Percentiles rank a stretch among this genome's conserved stretches.
These are phyloP conservation scores for Plasmodium relictum DNA, from an alignment of 169 alveolate genomes.

Conservation along the genomic window DNA sequence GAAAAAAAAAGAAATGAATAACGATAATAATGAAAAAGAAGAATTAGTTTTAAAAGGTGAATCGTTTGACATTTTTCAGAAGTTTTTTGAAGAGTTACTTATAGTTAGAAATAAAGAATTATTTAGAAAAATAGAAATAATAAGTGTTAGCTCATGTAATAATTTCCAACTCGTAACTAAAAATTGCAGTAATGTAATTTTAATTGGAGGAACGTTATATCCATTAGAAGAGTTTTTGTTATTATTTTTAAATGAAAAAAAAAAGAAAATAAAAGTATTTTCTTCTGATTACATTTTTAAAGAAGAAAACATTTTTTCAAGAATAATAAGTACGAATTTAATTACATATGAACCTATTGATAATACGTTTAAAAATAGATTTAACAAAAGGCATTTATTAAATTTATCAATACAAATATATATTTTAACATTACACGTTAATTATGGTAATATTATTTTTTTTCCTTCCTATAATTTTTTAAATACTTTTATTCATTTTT, in stretches of 20 bases:
- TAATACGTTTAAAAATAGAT: conserved; percentile 81
- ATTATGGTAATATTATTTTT: conserved; percentile 87
- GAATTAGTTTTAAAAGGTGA: neutral
- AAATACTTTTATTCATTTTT: conserved; percentile 61
- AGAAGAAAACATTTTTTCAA: conserved; percentile 44
- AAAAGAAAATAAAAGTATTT: conserved; percentile 24
- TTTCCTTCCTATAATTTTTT: conserved; percentile 83
- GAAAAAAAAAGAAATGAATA: too few relatives aligned
- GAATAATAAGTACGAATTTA: conserved; percentile 26
- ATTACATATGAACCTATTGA: conserved; percentile 52
- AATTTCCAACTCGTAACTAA: conserved; percentile 65
- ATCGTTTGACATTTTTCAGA: neutral
- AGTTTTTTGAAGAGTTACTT: neutral
- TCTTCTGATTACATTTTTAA: conserved; percentile 68
- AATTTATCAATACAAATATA: conserved; percentile 76
- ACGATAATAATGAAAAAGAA: neutral
- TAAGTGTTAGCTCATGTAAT: conserved; percentile 78
- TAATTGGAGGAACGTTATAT: conserved; percentile 86
- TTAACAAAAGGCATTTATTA: conserved; percentile 57
- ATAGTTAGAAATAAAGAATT: neutral
- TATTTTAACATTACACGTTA: conserved; percentile 76
- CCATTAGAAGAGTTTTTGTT: conserved; percentile 85
- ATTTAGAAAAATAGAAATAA: conserved; percentile 52
- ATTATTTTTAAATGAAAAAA: conserved; percentile 40
- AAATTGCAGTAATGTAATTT: conserved; percentile 78